Percentiles rank a stretch among this genome's conserved stretches.
Evolutionary conservation across 1,284 basidiomycete genomes (phyloP).

Genomic region (Melampsora larici-populina): DNA sequence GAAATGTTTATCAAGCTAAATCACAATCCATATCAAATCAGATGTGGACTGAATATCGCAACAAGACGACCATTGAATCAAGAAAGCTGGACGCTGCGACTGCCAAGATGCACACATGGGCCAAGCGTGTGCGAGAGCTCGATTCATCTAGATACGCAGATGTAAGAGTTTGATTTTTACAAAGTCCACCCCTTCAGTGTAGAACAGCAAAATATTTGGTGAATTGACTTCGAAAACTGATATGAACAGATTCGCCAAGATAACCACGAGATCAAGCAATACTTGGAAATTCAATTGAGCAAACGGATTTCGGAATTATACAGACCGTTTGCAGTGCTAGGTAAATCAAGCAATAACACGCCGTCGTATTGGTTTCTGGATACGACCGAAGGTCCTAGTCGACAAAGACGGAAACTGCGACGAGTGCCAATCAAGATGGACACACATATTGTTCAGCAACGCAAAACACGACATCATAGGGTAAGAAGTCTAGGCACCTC

Average conservation of each 20-base stretch:
- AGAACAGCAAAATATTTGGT: too few relatives aligned
- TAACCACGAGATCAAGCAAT: constrained; percentile 65
- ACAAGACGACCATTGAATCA: constrained; percentile 33
- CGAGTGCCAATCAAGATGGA: constrained; percentile 44
- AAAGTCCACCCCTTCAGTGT: too few relatives aligned
- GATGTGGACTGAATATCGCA: constrained; percentile 37
- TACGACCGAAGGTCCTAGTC: constrained; percentile 51
- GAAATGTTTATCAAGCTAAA: constrained; percentile 7
- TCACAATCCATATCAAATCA: constrained; percentile 4
- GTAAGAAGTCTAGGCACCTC: constrained; percentile 37
- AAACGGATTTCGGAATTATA: constrained; percentile 50
- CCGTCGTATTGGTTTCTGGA: constrained; percentile 46
- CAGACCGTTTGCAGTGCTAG: constrained; percentile 56
- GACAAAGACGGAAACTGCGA: constrained; percentile 50
- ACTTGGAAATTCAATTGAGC: constrained; percentile 75
- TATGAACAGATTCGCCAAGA: constrained; percentile 54
- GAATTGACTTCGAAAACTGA: constrained; percentile 40
- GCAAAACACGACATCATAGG: constrained; percentile 39
- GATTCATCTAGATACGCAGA: constrained; percentile 37
- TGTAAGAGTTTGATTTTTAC: constrained; percentile 4
- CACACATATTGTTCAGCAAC: background rate
- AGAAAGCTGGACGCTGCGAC: constrained; percentile 27
- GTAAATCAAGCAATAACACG: constrained; percentile 10
- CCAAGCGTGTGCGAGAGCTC: constrained; percentile 37
- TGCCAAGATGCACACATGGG: constrained; percentile 37